Evolutionary conservation across 768 basidiomycete genomes (phyloP), one percentile per base, ranked within the genome.

Genomic region (Lentinus brumalis): DNA sequence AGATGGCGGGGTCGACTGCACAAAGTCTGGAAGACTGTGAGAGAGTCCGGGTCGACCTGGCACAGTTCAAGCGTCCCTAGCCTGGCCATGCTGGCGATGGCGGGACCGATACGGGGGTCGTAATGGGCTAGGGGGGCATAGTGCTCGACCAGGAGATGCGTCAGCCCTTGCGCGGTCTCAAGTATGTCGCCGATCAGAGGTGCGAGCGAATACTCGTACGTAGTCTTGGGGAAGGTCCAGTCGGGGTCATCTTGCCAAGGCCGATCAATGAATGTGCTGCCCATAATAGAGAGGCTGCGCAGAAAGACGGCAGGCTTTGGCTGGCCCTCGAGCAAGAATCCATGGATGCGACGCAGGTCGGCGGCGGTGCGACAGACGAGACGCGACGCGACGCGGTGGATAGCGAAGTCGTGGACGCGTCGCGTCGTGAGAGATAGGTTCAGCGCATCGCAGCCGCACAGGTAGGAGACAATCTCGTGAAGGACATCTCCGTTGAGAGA

Each of bases 221-320:
- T 61, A 15, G 42, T 61, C 42, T 61, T 50, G 18, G 60, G 60
- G 21, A 52, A 61, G 6, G 38, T 42, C 60, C 60, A 61, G 50
- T 61, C 56, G 54, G 60, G 60, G 21, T 61, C 60, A 5, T 61
- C 60, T 26, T 61, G 60, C 60, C 60, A 61, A 9, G 60, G 54
- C 14, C 60, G 60, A 18, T 61, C 53, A 18, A 61, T 52, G 54
- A 61, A 61, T 21, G 54, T 45, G 6, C 54, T 45, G 21, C 41
- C 50, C 5, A 61, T 40, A 42, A 61, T 61, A 31, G 60, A 45
- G 21, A 61, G 60, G 53, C 60, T 52, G 42, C 60, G 60, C 2
- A 61, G 49, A 29, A 51, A 52, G 14, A 61, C 41, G 1, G 60
- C 60, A 26, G 40, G 54, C 49, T 38, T 56, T n/a, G 45, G 54